Evolutionary conservation across 2,329 filamentous ascomycete species (phyloP).

Genomic region (Xylariaceae sp.): DNA sequence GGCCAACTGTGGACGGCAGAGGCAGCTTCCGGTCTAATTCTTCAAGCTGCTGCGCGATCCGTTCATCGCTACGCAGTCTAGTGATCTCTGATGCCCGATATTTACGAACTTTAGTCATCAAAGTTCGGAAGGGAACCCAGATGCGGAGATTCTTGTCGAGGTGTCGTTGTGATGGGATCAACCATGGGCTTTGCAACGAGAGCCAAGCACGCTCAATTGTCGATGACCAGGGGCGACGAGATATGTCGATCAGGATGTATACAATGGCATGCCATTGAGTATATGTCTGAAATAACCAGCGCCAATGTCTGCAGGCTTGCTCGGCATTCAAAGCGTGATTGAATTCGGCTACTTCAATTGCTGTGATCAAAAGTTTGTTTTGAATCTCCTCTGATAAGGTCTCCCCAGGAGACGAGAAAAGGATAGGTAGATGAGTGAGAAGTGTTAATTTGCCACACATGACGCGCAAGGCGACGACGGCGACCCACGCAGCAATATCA

Average conservation of each 20-base stretch:
- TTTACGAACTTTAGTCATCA: slow-evolving; percentile 36
- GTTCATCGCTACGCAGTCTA: slow-evolving; percentile 28
- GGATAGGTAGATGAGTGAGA: slow-evolving; percentile 69
- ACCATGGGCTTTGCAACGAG: slow-evolving; percentile 26
- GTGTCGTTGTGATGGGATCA: slow-evolving; percentile 23
- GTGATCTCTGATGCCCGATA: slow-evolving; percentile 36
- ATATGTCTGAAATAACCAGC: slow-evolving; percentile 49
- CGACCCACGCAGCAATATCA: slow-evolving; percentile 37
- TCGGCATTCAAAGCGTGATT: slow-evolving; percentile 63
- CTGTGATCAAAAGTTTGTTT: slow-evolving; percentile 66
- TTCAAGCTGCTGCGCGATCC: slow-evolving; percentile 27
- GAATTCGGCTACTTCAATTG: slow-evolving; percentile 72
- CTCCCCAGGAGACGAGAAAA: slow-evolving; percentile 36
- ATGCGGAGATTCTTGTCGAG: slow-evolving; percentile 31
- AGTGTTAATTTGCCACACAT: slow-evolving; percentile 77
- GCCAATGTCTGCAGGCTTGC: slow-evolving; percentile 40
- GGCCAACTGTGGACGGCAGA: slow-evolving; percentile 29
- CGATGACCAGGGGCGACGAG: slow-evolving; percentile 26
- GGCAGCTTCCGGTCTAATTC: slow-evolving; percentile 24
- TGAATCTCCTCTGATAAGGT: slow-evolving; percentile 46
- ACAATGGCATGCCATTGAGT: slow-evolving; percentile 50
- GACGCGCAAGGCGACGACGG: slow-evolving; percentile 59
- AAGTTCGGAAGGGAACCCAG: slow-evolving; percentile 39
- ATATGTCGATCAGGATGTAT: slow-evolving; percentile 45
- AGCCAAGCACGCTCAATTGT: slow-evolving; percentile 27